Evolutionary conservation across 805 yeast genomes (phyloP).

Genomic region (Saturnispora diversa): DNA sequence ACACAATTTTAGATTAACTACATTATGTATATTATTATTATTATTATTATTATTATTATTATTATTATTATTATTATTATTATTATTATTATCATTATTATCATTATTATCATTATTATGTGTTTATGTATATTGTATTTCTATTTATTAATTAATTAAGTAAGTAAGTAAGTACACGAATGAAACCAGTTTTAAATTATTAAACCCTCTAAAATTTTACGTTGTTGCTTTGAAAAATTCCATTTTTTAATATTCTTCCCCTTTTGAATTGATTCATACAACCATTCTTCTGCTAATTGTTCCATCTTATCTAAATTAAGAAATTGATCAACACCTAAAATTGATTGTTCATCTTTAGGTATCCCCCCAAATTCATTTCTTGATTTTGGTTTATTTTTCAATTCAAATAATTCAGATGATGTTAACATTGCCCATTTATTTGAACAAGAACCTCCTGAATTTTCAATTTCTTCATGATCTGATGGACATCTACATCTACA

Average conservation of each 20-base stretch:
- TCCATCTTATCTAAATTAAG: conserved; percentile 29
- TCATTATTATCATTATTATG: not conserved
- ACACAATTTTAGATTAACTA: not conserved
- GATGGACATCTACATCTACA: conserved; percentile 80
- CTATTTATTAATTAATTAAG: not conserved
- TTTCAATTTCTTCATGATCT: conserved; percentile 47
- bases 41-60: not conserved
- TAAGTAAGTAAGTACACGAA: not conserved
- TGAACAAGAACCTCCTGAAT: conserved; percentile 44
- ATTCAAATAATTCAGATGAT: conserved; percentile 18
- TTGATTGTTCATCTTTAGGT: conserved; percentile 5
- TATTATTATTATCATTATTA: not conserved
- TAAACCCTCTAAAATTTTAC: conserved; percentile 7
- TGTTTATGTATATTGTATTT: not conserved
- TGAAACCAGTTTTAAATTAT: not conserved
- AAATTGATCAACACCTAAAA: conserved; percentile 12
- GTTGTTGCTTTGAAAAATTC: conserved; percentile 22
- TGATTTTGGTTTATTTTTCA: not conserved
- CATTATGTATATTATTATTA: not conserved
- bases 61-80: not conserved
- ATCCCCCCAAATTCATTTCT: conserved; percentile 2
- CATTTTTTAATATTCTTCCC: conserved; percentile 22
- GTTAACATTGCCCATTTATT: conserved; percentile 38
- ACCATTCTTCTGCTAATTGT: conserved; percentile 17
- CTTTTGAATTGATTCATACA: conserved; percentile 18